Evolutionary conservation across 179 eudicot genomes (phyloP), one percentile per base, ranked within the genome.

Genomic region (Carnegiea gigantea): DNA sequence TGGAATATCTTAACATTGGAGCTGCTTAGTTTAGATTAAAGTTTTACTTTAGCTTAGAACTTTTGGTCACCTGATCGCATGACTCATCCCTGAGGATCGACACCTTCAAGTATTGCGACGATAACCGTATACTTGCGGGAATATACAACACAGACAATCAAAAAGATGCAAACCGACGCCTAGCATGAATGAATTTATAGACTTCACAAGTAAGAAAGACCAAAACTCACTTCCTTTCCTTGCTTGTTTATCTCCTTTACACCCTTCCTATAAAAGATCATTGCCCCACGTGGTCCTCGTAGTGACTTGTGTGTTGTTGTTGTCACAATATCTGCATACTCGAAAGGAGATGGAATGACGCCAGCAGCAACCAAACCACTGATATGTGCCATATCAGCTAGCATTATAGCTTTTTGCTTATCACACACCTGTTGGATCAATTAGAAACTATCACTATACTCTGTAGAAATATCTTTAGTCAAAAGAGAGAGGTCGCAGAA

Each of bases 301-400:
- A 95, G 98, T 9, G 98, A 95, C 80, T 95, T 95, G 87, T 95
- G 98, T 57, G 98, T 95, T 53, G 98, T 95, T 48, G 98, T 95
- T 53, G 98, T 95, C 84, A 95, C 98, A 33, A 95, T 90, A 86
- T 95, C 98, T 54, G 98, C 98, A 80, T 93, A 95, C 71, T 93
- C 98, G 82, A 95, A 95, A 70, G 98, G 98, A 21, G 98, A 93
- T 82, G 97, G 97, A 80, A 95, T 90, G 68, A 95, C 97, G 79
- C 92, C 95, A 59, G 95, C 97, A 79, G 98, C 98, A 83, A 95
- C 98, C 87, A 95, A 86, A 79, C 98, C 98, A 89, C 98, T 95
- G 24, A 95, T 95, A 87, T 95, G 98, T 10, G 98, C 98, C 98
- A 95, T 95, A 84, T 95, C 98, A n/a, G 98, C 98, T 76, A 95